phyloP scores from a whole-genome alignment of 1,284 basidiomycete species.

The Sanguinoderma infundibulare region DNA sequence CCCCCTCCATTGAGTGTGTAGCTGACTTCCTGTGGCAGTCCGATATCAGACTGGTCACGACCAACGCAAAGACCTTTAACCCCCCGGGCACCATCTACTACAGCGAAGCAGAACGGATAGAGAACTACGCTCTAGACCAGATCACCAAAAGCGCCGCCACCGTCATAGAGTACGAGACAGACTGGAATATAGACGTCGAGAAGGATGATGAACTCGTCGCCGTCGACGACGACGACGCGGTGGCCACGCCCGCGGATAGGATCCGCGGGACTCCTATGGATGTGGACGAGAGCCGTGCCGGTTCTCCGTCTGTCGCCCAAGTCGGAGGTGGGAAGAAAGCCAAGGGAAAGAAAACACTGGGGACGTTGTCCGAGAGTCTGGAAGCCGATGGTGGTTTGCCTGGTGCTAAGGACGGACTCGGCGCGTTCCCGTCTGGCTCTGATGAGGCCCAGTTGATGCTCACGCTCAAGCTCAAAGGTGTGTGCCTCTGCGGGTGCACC shows the following conservation, averaged over 20 bases:
- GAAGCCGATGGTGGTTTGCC: constrained; percentile 74
- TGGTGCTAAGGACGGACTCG: constrained; percentile 74
- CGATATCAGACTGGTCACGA: constrained; percentile 73
- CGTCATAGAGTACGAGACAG: constrained; percentile 79
- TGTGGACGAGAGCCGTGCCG: constrained; percentile 33
- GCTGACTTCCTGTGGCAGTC: constrained; percentile 42
- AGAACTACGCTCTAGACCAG: constrained; percentile 70
- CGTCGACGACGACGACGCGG: constrained; percentile 45
- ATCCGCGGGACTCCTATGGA: constrained; percentile 32
- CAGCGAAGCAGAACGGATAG: constrained; percentile 71
- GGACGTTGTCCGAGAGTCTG: constrained; percentile 54
- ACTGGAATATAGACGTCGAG: constrained; percentile 84
- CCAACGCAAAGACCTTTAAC: constrained; percentile 77
- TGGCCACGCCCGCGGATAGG: constrained; percentile 22
- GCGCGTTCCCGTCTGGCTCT: constrained; percentile 68
- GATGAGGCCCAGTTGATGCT: constrained; percentile 73
- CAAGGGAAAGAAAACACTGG: constrained; percentile 32
- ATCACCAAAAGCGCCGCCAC: constrained; percentile 69
- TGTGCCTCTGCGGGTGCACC: neutral
- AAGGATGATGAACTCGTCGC: constrained; percentile 64
- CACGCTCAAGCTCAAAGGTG: constrained; percentile 73
- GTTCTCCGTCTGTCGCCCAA: constrained; percentile 36
- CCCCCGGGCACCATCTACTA: constrained; percentile 73
- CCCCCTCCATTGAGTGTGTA: neutral
- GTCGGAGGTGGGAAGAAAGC: constrained; percentile 15